Evolutionary conservation across 2,329 filamentous ascomycete species (phyloP), one percentile per base, ranked within the genome.

Genomic region (Fonsecaea multimorphosa): DNA sequence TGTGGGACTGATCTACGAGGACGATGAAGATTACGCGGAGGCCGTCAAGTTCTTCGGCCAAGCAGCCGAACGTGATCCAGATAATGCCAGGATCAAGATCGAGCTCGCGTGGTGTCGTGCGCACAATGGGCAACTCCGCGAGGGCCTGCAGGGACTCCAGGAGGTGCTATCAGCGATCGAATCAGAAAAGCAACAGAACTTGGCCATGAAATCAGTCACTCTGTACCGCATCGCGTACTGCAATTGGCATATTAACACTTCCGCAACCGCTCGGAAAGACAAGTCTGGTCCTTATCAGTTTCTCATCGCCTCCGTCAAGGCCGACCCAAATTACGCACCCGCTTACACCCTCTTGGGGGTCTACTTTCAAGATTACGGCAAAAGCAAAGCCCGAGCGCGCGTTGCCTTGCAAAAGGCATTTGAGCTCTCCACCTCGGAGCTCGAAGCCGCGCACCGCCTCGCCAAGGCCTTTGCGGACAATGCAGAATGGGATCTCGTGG

Each of bases 391-490:
- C 73, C 85, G 96, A 74, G 92, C 94, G 8, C 86, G 91, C n/a
- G 89, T 91, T 69, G 98, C 94, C 75, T 98, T 98, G 73, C 92
- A 97, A 73, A 97, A 98, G 76, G 95, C 95, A 0, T 91, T 99
- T 57, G 95, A 99, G 76, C 81, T 99, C 2, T 99, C 95, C 0
- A 82, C 92, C 0, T 89, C 91, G 0, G 95, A 99, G 75, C 86
- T 97, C 0, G 84, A 90, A 71, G 92, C 95, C 38, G 95, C 95
- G 0, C 92, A 98, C 77, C 87, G 92, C 31, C 85, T 99, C 16
- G 93, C 95, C 1, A 86, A 87, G 65, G 89, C 88, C 0, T 99
- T 97, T 76, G 94, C 96, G 0, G 89, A 96, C 61, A 89, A 93
- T 70, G 88, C 91, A 40, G 95, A 99, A 73, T 99, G 95, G 95